Conservation (phyloP, 2,329 filamentous ascomycete species). For the Talaromyces sp. region DNA sequence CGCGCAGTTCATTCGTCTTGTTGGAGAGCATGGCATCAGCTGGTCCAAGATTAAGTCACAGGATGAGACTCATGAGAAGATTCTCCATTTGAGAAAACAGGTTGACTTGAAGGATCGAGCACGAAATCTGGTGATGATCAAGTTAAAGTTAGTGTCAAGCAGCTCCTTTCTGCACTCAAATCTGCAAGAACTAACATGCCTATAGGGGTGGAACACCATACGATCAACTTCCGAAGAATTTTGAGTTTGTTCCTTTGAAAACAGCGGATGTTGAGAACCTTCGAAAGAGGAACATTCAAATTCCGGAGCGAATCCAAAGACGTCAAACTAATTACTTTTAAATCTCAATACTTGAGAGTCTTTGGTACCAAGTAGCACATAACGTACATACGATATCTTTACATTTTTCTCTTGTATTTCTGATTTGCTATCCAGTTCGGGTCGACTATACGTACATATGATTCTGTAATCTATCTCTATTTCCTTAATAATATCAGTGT, state of each 20-base stretch:
- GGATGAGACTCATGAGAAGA: conserved; percentile 21
- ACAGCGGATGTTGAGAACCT: conserved; percentile 19
- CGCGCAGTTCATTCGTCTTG: conserved; percentile 46
- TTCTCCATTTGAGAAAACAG: conserved; percentile 39
- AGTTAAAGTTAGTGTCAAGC: conserved; percentile 38
- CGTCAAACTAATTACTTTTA: conserved; percentile 8
- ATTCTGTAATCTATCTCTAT: neutral
- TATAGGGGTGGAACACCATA: conserved; percentile 26
- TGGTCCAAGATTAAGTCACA: conserved; percentile 48
- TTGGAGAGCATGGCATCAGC: conserved; percentile 43
- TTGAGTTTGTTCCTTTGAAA: conserved; percentile 42
- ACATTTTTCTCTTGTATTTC: neutral
- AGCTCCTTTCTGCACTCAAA: neutral
- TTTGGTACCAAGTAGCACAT: neutral
- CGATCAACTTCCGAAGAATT: conserved; percentile 40
- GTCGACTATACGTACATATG: neutral
- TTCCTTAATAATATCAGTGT: no score
- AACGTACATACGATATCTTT: neutral
- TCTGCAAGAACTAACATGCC: neutral
- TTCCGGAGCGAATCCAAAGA: conserved; percentile 5
- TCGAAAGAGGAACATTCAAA: conserved; percentile 8
- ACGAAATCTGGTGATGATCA: conserved; percentile 50
- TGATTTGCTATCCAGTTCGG: neutral
- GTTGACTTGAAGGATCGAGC: conserved; percentile 55
- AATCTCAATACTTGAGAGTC: neutral